phyloP scores from a whole-genome alignment of 768 basidiomycete genomes.

The Russula olivacea region DNA sequence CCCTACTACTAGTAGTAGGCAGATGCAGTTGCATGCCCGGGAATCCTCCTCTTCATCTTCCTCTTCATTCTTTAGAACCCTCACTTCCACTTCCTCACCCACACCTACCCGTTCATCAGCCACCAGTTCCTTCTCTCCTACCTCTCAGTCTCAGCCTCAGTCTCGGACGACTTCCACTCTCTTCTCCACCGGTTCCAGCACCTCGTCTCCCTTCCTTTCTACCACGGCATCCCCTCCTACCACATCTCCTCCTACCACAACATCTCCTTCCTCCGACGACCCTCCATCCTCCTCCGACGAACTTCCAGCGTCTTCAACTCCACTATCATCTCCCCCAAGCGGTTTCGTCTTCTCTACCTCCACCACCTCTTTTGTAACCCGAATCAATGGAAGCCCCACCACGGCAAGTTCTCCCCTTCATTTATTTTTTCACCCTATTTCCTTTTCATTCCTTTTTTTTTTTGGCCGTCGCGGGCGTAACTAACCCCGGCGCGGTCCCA shows the following conservation, averaged over 20 bases:
- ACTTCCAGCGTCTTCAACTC: neutral
- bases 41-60: too few relatives aligned
- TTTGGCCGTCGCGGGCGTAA: neutral
- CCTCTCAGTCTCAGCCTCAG: neutral
- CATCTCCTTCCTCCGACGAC: neutral
- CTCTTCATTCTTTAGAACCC: neutral
- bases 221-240: neutral
- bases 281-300: neutral
- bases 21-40: too few relatives aligned
- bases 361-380: constrained; percentile 13
- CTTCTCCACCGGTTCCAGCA: neutral
- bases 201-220: neutral
- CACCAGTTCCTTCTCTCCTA: neutral
- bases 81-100: neutral
- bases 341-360: constrained; percentile 11
- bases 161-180: neutral
- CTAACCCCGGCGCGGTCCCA: neutral
- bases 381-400: constrained; percentile 19
- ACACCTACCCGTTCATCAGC: neutral
- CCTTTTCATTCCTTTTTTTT: neutral
- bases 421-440: too few relatives aligned
- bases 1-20: too few relatives aligned
- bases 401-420: constrained; percentile 12
- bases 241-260: too few relatives aligned
- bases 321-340: neutral